Conservation (phyloP, 176 grass and related monocot genomes). For the Raddia guianensis region DNA sequence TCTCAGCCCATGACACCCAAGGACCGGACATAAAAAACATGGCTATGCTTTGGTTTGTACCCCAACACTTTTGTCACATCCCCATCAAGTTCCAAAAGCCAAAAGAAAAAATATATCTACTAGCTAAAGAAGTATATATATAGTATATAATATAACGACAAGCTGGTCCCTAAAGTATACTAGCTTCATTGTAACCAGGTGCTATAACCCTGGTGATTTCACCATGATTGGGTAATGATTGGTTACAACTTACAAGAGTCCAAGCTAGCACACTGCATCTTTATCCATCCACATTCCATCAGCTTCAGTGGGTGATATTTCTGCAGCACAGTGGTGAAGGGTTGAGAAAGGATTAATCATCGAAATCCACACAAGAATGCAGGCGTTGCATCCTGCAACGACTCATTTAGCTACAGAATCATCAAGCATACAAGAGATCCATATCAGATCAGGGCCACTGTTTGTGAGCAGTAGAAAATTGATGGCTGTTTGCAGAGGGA, state of each 20-base stretch:
- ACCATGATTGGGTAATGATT: conserved; percentile 37
- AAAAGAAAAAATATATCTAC: neutral
- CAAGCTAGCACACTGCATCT: neutral
- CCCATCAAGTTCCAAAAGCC: neutral
- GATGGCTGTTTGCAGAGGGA: neutral
- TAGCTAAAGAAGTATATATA: too few species aligned
- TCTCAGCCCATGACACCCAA: too few species aligned
- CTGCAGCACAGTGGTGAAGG: neutral
- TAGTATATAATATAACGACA: neutral
- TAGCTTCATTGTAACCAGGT: conserved; percentile 6
- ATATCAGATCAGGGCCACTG: neutral
- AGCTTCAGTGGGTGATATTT: neutral
- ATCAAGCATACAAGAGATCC: neutral
- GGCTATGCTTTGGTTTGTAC: neutral
- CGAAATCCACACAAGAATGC: neutral
- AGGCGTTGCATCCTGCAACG: neutral
- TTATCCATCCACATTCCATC: neutral
- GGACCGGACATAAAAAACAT: too few species aligned
- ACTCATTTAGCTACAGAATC: neutral
- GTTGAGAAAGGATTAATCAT: neutral
- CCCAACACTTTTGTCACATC: conserved; percentile 27
- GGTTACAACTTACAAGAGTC: conserved; percentile 5
- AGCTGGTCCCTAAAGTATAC: conserved; percentile 25
- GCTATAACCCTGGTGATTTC: neutral
- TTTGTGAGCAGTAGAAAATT: neutral